Evolutionary conservation across 2,329 filamentous ascomycete genomes (phyloP), one percentile per base, ranked within the genome.

Genomic region (Hypoxylon sp.): DNA sequence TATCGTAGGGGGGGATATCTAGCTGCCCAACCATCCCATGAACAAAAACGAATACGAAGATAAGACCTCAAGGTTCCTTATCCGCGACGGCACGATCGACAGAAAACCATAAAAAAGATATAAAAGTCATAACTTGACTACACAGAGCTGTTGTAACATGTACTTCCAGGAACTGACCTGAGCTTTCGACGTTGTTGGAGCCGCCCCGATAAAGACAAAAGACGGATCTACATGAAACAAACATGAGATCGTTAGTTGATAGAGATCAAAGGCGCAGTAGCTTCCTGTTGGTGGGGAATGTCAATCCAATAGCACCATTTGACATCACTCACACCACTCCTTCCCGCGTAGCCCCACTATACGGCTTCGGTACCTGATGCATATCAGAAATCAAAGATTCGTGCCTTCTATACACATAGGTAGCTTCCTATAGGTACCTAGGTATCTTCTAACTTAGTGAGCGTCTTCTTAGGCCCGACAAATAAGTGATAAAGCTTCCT

Each of bases 1-100:
- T 47, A 47, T 47, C 19, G 51, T 29, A 21, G 10, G 21, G 21
- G 21, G 21, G 42, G 29, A 13, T 52, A 35, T 31, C 24, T 55
- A 53, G 48, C 58, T 47, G 44, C 58, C 62, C 57, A 47, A 68
- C 61, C 51, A 51, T 56, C 48, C 21, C 44, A 59, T 62, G 15
- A 39, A 59, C 11, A 21, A 31, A 57, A 57, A 54, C 19, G 19
- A 47, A 39, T 46, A 48, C 8, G 39, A 42, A 19, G 21, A 56
- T 56, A 47, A 56, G 37, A 42, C 44, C 11, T 46, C 32, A 56
- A 53, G 42, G 35, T 21, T 53, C n/a, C 58, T 46, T 61, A 54
- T 53, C 27, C 50, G 42, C 42, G 37, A 39, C n/a, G 27, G 8
- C 31, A 48, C 15, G 10, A 13, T n/a, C 15, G 51, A 48, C 21